Evolutionary conservation across 495 filamentous ascomycete species (phyloP).

Genomic region (Tuber microsphaerosporum): DNA sequence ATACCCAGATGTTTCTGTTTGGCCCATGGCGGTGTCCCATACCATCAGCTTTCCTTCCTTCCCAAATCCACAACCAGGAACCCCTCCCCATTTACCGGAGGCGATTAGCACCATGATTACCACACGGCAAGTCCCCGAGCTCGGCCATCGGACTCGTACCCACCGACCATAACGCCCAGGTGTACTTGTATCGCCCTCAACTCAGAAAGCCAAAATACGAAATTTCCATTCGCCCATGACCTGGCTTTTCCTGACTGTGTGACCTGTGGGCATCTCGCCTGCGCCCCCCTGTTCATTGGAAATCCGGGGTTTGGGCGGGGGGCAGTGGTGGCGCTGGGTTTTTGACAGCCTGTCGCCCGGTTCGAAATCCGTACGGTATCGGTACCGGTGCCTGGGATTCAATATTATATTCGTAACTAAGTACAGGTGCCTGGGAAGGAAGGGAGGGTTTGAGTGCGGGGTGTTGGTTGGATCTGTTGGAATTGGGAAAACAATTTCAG

Average conservation of each 20-base stretch:
- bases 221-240: neutral
- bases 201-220: neutral
- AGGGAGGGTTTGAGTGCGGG: neutral
- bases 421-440: neutral
- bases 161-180: neutral
- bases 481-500: neutral
- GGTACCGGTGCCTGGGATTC: neutral
- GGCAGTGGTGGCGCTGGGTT: neutral
- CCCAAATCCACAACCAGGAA: neutral
- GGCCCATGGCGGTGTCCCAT: neutral
- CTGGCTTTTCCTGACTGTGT: neutral
- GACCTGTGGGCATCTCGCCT: neutral
- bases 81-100: neutral
- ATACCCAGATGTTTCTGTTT: neutral
- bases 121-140: neutral
- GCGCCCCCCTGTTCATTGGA: neutral
- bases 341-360: neutral
- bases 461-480: neutral
- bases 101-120: neutral
- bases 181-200: neutral
- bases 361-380: slow-evolving; percentile 2
- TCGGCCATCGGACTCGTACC: neutral
- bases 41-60: neutral
- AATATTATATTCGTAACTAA: no score
- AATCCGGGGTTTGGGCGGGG: neutral